These are phyloP conservation scores for Phaeosphaeria sp. DNA, from an alignment of 2,329 filamentous ascomycete species.

Conservation along the genomic window DNA sequence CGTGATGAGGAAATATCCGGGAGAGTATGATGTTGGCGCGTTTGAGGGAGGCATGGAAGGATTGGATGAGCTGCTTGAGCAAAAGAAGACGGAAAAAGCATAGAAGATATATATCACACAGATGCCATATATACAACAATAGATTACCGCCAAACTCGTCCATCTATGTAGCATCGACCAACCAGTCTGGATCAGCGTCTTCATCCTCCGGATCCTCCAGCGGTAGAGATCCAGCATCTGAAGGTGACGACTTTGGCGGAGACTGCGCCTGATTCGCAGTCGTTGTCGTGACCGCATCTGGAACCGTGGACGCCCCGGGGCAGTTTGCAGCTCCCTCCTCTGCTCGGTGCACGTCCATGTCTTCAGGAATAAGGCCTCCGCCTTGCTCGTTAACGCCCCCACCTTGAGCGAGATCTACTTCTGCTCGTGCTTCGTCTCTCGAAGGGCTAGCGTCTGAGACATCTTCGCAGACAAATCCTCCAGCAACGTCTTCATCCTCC, in stretches of 20 bases:
- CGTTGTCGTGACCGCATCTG: not conserved
- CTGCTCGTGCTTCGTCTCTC: not conserved
- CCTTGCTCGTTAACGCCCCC: too few relatives aligned
- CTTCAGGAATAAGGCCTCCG: slow-evolving; percentile 19
- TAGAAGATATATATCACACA: not conserved
- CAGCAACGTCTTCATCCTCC: slow-evolving; percentile 24
- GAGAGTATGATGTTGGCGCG: slow-evolving; percentile 84
- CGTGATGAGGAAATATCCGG: slow-evolving; percentile 84
- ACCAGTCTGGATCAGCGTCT: slow-evolving; percentile 70
- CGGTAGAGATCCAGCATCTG: slow-evolving; percentile 58
- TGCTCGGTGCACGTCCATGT: not conserved
- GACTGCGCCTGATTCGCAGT: not conserved
- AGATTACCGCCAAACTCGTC: not conserved
- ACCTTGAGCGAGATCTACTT: not conserved
- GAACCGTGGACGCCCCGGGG: not conserved
- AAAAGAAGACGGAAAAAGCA: slow-evolving; percentile 14
- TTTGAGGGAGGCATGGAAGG: slow-evolving; percentile 77
- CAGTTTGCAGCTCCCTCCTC: not conserved
- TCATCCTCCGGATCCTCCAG: slow-evolving; percentile 71
- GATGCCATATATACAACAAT: not conserved
- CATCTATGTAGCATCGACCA: slow-evolving; percentile 46
- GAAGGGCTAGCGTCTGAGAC: slow-evolving; percentile 3
- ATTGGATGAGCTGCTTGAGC: slow-evolving; percentile 52
- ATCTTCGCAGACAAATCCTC: slow-evolving; percentile 26
- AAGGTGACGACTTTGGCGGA: slow-evolving; percentile 23